Evolutionary conservation across 2,329 filamentous ascomycete species (phyloP), one percentile per base, ranked within the genome.

Genomic region (Amphichorda felina): DNA sequence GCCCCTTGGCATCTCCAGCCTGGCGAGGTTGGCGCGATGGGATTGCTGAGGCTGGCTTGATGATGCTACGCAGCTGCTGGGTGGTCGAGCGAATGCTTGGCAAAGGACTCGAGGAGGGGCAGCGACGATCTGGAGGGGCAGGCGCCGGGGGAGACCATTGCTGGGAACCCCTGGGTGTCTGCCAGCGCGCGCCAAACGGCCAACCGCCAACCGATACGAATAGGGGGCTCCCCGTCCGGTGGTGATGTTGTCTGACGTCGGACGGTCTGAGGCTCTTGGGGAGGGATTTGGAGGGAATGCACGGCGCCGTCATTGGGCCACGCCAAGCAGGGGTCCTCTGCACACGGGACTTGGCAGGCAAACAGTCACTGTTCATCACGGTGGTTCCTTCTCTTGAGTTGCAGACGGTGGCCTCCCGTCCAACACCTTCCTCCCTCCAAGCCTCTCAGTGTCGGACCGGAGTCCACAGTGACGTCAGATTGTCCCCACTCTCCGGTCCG

Each of bases 401-500:
- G n/a, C 24, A 8, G 24, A 26, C 24, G 24, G 24, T 26, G 24
- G 26, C 38, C 26, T 21, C 35, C 31, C 26, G 19, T n/a, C n/a
- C n/a, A n/a, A n/a, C n/a, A n/a, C n/a, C n/a, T n/a, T n/a, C n/a
- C n/a, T n/a, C n/a, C n/a, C n/a, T n/a, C n/a, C n/a, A n/a, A n/a
- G n/a, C n/a, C n/a, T n/a, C 30, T 11, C 38, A 32, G 37, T 36
- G 40, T 39, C 36, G 22, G 37, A 22, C 34, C 34, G 40, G 36
- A 30, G 22, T 19, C 30, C 25, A 44, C 38, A 22, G 34, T 56
- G 53, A 56, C 53, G 53, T 56, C 50, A 55, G 42, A 8, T 0
- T 16, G 18, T 29, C 34, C 41, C 41, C 30, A 29, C 41, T 35
- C 25, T 34, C 44, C 43, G 43, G 46, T 36, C 38, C 41, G 43